Conservation (phyloP, 1,284 basidiomycete species). For the Apiotrichum mycotoxinovorans region DNA sequence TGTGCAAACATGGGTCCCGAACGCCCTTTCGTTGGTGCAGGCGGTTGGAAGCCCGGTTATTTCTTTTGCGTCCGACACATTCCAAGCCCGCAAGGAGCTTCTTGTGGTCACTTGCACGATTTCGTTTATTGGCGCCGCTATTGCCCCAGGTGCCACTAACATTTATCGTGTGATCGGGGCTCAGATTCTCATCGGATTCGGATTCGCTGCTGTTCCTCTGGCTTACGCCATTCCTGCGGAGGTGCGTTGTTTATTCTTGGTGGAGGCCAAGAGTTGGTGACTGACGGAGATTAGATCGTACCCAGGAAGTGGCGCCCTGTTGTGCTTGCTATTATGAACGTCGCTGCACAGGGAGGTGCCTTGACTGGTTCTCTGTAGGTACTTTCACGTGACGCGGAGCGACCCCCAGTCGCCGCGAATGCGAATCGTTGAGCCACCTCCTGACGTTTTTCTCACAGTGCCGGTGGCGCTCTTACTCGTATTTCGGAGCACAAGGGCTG, state of each 20-base stretch:
- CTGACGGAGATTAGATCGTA: slow-evolving; percentile 3
- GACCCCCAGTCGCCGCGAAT: too few species aligned
- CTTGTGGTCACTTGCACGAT: slow-evolving; percentile 5
- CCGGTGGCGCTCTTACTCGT: not conserved
- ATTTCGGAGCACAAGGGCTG: not conserved
- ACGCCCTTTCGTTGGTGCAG: slow-evolving; percentile 10
- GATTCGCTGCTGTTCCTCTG: slow-evolving; percentile 10
- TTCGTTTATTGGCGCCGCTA: slow-evolving; percentile 14
- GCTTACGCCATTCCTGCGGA: slow-evolving; percentile 16
- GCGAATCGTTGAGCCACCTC: not conserved
- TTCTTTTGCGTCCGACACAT: slow-evolving; percentile 14
- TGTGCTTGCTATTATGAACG: slow-evolving; percentile 4
- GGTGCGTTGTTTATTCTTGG: not conserved
- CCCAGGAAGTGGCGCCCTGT: slow-evolving; percentile 9
- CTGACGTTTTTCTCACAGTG: not conserved
- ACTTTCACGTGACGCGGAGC: not conserved
- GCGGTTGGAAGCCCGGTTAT: slow-evolving; percentile 8
- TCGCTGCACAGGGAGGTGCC: slow-evolving; percentile 2
- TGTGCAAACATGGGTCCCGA: slow-evolving; percentile 10
- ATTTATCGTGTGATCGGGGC: slow-evolving; percentile 15
- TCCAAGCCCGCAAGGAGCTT: slow-evolving; percentile 12
- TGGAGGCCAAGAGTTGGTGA: not conserved
- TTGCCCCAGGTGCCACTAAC: slow-evolving; percentile 9
- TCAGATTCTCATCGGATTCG: slow-evolving; percentile 14
- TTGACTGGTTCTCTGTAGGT: not conserved